Evolutionary conservation across 495 filamentous ascomycete species (phyloP).

Genomic region (Annulohypoxylon nitens): DNA sequence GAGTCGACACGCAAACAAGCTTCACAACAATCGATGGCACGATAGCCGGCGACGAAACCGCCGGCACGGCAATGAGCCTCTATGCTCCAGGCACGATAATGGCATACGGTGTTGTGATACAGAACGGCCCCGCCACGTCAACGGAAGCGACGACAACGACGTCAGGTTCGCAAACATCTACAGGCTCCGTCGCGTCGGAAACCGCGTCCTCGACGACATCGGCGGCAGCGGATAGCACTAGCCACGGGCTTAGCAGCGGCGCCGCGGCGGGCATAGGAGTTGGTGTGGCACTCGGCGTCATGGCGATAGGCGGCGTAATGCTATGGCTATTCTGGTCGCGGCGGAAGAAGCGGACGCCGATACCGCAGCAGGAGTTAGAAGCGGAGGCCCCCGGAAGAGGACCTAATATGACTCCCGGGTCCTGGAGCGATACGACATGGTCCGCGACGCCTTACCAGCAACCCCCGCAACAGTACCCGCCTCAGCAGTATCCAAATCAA

Average conservation of each 20-base stretch:
- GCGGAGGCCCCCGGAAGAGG: neutral
- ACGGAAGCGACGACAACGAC: slow-evolving; percentile 4
- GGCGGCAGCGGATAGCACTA: slow-evolving; percentile 1
- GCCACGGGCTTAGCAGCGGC: slow-evolving; percentile 18
- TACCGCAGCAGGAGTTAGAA: neutral
- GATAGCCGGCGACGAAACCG: slow-evolving; percentile 22
- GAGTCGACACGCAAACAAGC: slow-evolving; percentile 24
- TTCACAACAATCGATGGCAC: slow-evolving; percentile 42
- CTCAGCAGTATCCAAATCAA: neutral
- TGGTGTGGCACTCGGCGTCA: slow-evolving; percentile 17
- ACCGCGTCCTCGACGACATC: slow-evolving; percentile 19
- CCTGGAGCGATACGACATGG: slow-evolving; percentile 27
- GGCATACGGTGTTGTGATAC: slow-evolving; percentile 36
- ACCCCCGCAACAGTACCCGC: slow-evolving; percentile 8
- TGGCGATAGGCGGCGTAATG: slow-evolving; percentile 18
- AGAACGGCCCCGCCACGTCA: slow-evolving; percentile 3
- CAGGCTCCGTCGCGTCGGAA: slow-evolving; percentile 19
- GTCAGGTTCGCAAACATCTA: slow-evolving; percentile 1
- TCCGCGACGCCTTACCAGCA: neutral
- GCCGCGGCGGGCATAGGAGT: slow-evolving; percentile 34
- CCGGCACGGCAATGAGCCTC: slow-evolving; percentile 15
- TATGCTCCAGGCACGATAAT: slow-evolving; percentile 37
- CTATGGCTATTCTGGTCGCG: slow-evolving; percentile 35
- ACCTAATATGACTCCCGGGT: neutral
- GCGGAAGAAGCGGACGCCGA: slow-evolving; percentile 14